phyloP scores from a whole-genome alignment of 768 basidiomycete species.

The Amanita subjunquillea region DNA sequence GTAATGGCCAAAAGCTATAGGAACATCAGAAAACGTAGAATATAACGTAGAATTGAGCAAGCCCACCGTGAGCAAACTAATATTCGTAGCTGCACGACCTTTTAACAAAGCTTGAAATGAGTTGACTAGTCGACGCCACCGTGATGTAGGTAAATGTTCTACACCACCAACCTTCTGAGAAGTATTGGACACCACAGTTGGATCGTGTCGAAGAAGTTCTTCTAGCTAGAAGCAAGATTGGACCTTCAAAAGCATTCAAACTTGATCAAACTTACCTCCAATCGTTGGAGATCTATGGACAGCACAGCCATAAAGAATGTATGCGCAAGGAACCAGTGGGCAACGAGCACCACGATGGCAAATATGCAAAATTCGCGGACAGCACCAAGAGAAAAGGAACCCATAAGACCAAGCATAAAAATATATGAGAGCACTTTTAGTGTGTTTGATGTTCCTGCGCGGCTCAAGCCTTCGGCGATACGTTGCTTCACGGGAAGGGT shows the following conservation, averaged over 20 bases:
- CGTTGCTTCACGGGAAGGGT: conserved; percentile 84
- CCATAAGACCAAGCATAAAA: conserved; percentile 64
- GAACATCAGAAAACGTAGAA: conserved; percentile 5
- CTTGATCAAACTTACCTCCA: conserved; percentile 48
- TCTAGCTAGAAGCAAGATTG: conserved; percentile 44
- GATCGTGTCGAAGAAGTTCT: conserved; percentile 73
- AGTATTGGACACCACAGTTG: conserved; percentile 38
- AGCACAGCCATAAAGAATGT: conserved; percentile 93
- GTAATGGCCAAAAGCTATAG: conserved; percentile 68
- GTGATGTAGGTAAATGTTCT: conserved; percentile 30
- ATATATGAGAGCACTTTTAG: conserved; percentile 88
- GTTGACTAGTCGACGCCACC: conserved; percentile 31
- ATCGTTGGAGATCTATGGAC: conserved; percentile 89
- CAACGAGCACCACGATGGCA: conserved; percentile 87
- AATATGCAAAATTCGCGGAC: conserved; percentile 92
- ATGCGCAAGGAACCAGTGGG: conserved; percentile 95
- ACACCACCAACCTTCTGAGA: conserved; percentile 16
- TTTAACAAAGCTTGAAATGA: conserved; percentile 38
- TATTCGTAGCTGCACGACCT: conserved; percentile 65
- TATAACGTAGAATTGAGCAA: conserved; percentile 11
- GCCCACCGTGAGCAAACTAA: conserved; percentile 66
- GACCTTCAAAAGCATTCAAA: conserved; percentile 3
- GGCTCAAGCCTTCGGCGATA: conserved; percentile 82
- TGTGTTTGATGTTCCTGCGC: conserved; percentile 86
- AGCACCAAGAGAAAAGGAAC: conserved; percentile 64